Percentiles rank a stretch among this genome's conserved stretches.
Evolutionary conservation across 1,284 basidiomycete genomes (phyloP).

Genomic region (Cryptococcus maquisensis): DNA sequence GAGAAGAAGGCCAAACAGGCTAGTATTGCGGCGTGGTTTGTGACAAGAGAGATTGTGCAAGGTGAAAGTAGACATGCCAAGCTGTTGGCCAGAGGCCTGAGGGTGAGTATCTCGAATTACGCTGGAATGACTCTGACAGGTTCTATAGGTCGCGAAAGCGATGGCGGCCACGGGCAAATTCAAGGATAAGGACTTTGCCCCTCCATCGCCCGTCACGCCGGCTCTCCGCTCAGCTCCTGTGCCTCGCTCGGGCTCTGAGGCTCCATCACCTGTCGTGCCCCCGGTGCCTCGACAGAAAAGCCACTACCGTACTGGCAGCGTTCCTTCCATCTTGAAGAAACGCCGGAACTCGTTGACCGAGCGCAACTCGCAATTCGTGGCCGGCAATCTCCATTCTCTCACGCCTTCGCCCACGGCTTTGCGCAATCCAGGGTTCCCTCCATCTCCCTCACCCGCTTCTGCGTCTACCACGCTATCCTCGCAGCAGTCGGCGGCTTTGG

Average conservation of each 20-base stretch:
- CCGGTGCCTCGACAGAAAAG: not conserved
- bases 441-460: not conserved
- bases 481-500: not conserved
- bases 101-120: conserved; percentile 14
- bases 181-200: not conserved
- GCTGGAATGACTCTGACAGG: not conserved
- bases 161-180: not conserved
- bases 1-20: conserved; percentile 6
- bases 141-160: conserved; percentile 1
- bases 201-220: not conserved
- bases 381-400: not conserved
- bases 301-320: not conserved
- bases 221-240: not conserved
- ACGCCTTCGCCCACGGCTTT: not conserved
- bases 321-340: not conserved
- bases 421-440: not conserved
- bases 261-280: not conserved
- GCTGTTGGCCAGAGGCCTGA: conserved; percentile 24
- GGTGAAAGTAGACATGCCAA: conserved; percentile 29
- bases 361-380: not conserved
- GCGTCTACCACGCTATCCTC: not conserved
- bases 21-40: conserved; percentile 31
- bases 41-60: conserved; percentile 32
- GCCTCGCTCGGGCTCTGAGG: not conserved
- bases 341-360: not conserved